Percentiles rank a stretch among this genome's conserved stretches.
Conservation (phyloP, 2,329 filamentous ascomycete genomes). For the Botrytis tulipae region DNA sequence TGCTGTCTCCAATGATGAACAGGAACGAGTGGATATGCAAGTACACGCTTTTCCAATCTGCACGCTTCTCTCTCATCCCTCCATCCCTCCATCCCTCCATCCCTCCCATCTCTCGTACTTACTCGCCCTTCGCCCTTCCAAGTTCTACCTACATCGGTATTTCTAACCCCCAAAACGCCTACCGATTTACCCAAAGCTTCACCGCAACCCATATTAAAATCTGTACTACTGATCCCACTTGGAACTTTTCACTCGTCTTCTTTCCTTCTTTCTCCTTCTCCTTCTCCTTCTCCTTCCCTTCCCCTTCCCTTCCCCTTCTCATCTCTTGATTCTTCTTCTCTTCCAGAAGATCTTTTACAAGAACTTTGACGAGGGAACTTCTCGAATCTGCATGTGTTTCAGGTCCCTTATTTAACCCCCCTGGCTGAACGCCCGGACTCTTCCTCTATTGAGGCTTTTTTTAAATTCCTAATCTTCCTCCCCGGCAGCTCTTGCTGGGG, state of each 20-base stretch:
- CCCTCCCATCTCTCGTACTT: not conserved
- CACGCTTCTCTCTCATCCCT: not conserved
- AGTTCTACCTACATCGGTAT: not conserved
- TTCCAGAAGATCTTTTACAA: not conserved
- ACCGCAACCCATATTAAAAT: slow-evolving; percentile 14
- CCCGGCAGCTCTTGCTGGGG: not conserved
- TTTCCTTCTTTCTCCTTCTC: not conserved
- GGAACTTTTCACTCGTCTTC: not conserved
- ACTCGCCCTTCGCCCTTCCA: not conserved
- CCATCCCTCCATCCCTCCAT: not conserved
- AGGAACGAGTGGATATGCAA: not conserved
- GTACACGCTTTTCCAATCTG: not conserved
- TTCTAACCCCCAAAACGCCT: no score
- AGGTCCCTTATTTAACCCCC: slow-evolving; percentile 11
- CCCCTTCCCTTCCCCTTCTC: not conserved
- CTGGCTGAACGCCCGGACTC: slow-evolving; percentile 21
- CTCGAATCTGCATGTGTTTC: slow-evolving; percentile 21
- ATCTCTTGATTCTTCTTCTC: not conserved
- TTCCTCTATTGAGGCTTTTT: slow-evolving; percentile 8
- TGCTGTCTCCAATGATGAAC: slow-evolving; percentile 9
- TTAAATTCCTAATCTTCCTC: slow-evolving; percentile 6
- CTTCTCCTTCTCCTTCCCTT: not conserved
- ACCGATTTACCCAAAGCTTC: not conserved
- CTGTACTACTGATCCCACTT: not conserved
- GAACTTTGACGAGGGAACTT: not conserved